phyloP scores from a whole-genome alignment of 1,139 yeast species.

The Lodderomyces metapsilosis region DNA sequence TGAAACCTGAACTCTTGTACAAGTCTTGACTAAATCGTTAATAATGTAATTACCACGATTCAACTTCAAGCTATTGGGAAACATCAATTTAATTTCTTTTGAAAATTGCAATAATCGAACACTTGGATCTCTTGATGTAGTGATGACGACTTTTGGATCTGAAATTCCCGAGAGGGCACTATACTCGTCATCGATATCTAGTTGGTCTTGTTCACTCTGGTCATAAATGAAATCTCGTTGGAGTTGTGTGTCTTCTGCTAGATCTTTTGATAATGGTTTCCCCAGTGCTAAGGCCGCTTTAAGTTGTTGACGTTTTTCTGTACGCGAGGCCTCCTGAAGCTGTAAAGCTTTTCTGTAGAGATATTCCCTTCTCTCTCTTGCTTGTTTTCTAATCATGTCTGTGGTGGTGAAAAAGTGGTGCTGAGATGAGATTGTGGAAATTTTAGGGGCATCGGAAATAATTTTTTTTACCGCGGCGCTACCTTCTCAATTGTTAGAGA shows the following conservation, averaged over 20 bases:
- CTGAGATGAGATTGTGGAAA: conserved; percentile 2
- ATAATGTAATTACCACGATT: conserved; percentile 92
- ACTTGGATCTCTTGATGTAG: conserved; percentile 91
- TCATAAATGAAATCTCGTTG: conserved; percentile 85
- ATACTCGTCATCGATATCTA: conserved; percentile 79
- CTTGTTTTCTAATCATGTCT: conserved; percentile 77
- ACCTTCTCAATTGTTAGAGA: neutral
- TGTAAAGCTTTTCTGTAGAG: conserved; percentile 85
- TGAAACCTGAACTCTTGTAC: conserved; percentile 66
- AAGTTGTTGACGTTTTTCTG: conserved; percentile 82
- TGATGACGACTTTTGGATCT: conserved; percentile 91
- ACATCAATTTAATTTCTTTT: conserved; percentile 83
- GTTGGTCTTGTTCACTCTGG: conserved; percentile 60
- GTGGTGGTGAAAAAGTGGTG: neutral
- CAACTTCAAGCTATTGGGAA: conserved; percentile 85
- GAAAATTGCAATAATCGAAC: conserved; percentile 85
- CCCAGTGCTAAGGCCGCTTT: conserved; percentile 91
- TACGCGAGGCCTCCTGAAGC: conserved; percentile 82
- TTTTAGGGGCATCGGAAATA: neutral
- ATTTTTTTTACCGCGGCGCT: neutral
- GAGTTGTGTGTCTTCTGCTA: conserved; percentile 81
- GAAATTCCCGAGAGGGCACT: conserved; percentile 80
- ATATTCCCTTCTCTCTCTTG: conserved; percentile 93
- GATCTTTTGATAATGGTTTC: conserved; percentile 81
- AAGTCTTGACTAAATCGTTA: conserved; percentile 81